Evolutionary conservation across 371 early-diverging fungal species (phyloP), one percentile per base, ranked within the genome.

Genomic region (Actinomucor elegans): DNA sequence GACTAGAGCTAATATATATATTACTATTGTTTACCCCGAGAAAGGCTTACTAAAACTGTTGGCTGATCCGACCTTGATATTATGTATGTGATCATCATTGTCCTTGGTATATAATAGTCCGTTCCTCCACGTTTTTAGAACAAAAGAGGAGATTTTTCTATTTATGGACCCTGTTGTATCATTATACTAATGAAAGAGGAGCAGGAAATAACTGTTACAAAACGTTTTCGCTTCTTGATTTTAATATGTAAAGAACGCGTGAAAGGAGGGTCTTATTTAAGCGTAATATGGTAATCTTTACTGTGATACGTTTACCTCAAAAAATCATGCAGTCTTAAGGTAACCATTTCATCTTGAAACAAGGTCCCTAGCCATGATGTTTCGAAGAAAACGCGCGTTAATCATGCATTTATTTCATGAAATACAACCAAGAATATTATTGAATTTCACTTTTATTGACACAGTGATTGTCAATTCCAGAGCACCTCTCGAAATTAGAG

Each of bases 101-200:
- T 29, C 28, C 26, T 29, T 40, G 51, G 26, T 50, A 31, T 37
- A 31, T 28, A 7, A 17, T 38, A 27, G 31, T 17, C 37, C 37
- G 28, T 37, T 49, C 29, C 38, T 49, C 49, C 49, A 49, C 48
- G 48, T 48, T 48, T 48, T 33, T 15, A 5, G 26, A 36, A 35
- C 5, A 35, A 23, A 24, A 36, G 8, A 36, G 29, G 42, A 15
- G 27, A 42, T n/a, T n/a, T n/a, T n/a, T n/a, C n/a, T n/a, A n/a
- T n/a, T n/a, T n/a, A n/a, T n/a, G n/a, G n/a, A n/a, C n/a, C n/a
- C n/a, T n/a, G n/a, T n/a, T n/a, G n/a, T n/a, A n/a, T n/a, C n/a
- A n/a, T n/a, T n/a, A n/a, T n/a, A n/a, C n/a, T n/a, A n/a, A n/a
- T n/a, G n/a, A n/a, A n/a, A n/a, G n/a, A n/a, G n/a, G n/a, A n/a